Evolutionary conservation across 1,284 basidiomycete genomes (phyloP).

Genomic region (Albatrellus sp.): DNA sequence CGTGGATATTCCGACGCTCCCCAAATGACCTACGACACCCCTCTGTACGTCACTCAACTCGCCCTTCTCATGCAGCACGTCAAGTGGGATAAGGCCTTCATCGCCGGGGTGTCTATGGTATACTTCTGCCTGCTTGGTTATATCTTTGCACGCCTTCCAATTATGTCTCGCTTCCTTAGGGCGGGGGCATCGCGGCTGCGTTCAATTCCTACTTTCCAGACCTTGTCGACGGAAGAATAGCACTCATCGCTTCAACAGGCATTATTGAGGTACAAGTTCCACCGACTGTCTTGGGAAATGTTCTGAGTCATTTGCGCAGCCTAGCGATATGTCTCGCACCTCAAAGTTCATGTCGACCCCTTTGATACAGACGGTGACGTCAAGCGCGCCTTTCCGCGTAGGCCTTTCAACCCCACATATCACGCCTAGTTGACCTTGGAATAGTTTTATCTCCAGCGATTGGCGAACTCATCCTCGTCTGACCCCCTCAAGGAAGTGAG

Average conservation of each 20-base stretch:
- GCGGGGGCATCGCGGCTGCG: constrained; percentile 57
- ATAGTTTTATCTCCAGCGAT: constrained; percentile 39
- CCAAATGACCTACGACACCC: constrained; percentile 45
- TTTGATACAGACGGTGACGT: constrained; percentile 46
- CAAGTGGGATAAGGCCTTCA: constrained; percentile 48
- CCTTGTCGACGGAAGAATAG: constrained; percentile 49
- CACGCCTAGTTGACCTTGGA: not conserved
- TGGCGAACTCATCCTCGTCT: constrained; percentile 20
- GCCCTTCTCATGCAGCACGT: constrained; percentile 69
- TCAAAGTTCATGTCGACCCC: constrained; percentile 65
- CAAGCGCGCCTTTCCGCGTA: constrained; percentile 48
- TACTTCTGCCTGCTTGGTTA: constrained; percentile 8
- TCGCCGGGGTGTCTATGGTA: constrained; percentile 68
- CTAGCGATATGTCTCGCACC: constrained; percentile 53
- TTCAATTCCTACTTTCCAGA: constrained; percentile 61
- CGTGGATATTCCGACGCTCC: constrained; percentile 73
- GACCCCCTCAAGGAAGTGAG: constrained; percentile 28
- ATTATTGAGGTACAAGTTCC: constrained; percentile 39
- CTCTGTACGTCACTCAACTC: constrained; percentile 62
- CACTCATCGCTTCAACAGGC: constrained; percentile 55
- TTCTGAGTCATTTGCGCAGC: constrained; percentile 20
- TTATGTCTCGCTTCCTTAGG: constrained; percentile 25
- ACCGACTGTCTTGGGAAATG: not conserved
- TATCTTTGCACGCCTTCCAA: no score
- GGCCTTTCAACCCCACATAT: no score